Evolutionary conservation across 2,329 filamentous ascomycete species (phyloP).

Genomic region (Blastomyces emzantsi): DNA sequence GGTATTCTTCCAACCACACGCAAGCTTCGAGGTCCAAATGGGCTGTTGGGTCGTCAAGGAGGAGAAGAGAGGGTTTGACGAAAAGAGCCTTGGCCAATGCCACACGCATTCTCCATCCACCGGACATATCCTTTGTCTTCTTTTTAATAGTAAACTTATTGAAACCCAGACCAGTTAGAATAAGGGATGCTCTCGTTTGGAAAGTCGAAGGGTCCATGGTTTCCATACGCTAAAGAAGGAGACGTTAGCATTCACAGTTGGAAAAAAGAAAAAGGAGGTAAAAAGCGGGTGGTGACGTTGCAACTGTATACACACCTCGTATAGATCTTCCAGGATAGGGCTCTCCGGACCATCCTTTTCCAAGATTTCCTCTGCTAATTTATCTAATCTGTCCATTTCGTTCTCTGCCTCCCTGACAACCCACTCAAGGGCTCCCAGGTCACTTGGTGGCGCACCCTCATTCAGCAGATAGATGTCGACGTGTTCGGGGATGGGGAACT

Average conservation of each 20-base stretch:
- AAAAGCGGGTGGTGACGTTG: neutral
- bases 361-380: conserved; percentile 77
- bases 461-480: conserved; percentile 98
- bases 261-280: neutral
- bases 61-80: conserved; percentile 89
- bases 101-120: conserved; percentile 99
- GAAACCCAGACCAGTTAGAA: conserved; percentile 97
- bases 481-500: conserved; percentile 92
- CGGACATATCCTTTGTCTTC: conserved; percentile 99
- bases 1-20: conserved; percentile 98
- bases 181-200: conserved; percentile 87
- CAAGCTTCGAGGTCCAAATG: conserved; percentile 99
- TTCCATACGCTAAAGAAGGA: conserved; percentile 74
- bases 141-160: conserved; percentile 97
- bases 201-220: conserved; percentile 98
- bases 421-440: conserved; percentile 91
- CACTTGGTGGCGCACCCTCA: conserved; percentile 83
- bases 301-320: conserved; percentile 67
- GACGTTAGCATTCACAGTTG: conserved; percentile 11
- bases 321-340: conserved; percentile 83
- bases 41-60: conserved; percentile 96
- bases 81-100: conserved; percentile 95
- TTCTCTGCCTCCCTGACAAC: conserved; percentile 90
- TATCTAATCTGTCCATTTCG: conserved; percentile 85
- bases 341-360: conserved; percentile 89